A percentile compares a stretch with the other conserved stretches of the same genome.
These are phyloP conservation scores for Crithidia bombi DNA, from an alignment of 208 protist genomes.

Conservation along the genomic window DNA sequence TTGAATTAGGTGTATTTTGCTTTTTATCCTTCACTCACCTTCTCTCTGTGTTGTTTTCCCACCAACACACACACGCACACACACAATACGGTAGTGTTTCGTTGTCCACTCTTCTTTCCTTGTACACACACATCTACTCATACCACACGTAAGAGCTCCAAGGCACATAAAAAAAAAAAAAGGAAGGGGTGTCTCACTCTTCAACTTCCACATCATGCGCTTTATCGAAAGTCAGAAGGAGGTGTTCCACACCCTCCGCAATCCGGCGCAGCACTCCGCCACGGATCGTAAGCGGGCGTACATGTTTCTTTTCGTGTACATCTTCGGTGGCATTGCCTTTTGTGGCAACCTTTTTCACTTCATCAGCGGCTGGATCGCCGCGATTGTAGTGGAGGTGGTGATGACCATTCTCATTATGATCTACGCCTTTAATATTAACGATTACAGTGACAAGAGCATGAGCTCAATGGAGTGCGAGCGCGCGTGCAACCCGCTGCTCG, in stretches of 20 bases:
- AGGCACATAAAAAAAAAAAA: background rate
- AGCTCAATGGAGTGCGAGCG: slow-evolving; percentile 85
- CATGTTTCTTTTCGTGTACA: slow-evolving; percentile 78
- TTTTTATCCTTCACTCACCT: too few species aligned
- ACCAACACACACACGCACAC: too few species aligned
- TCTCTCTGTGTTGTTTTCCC: slow-evolving; percentile 11
- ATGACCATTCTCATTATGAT: slow-evolving; percentile 74
- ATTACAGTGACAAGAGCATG: slow-evolving; percentile 78
- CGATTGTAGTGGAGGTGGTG: slow-evolving; percentile 63
- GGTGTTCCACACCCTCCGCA: slow-evolving; percentile 65
- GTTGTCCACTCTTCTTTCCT: slow-evolving; percentile 9
- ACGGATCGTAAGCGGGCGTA: slow-evolving; percentile 87
- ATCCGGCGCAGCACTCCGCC: slow-evolving; percentile 65
- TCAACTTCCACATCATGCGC: slow-evolving; percentile 74
- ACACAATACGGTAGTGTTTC: too few species aligned
- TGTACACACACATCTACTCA: slow-evolving; percentile 22
- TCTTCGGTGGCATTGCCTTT: slow-evolving; percentile 59
- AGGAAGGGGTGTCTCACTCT: background rate
- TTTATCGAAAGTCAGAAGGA: slow-evolving; percentile 79
- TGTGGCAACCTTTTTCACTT: slow-evolving; percentile 69
- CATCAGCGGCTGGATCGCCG: slow-evolving; percentile 77
- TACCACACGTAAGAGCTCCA: too few species aligned
- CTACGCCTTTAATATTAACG: slow-evolving; percentile 81
- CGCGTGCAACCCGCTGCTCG: slow-evolving; percentile 73
- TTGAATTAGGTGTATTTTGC: too few species aligned